Evolutionary conservation across 306 rosid species (phyloP).

Genomic region (Alnus rubra): DNA sequence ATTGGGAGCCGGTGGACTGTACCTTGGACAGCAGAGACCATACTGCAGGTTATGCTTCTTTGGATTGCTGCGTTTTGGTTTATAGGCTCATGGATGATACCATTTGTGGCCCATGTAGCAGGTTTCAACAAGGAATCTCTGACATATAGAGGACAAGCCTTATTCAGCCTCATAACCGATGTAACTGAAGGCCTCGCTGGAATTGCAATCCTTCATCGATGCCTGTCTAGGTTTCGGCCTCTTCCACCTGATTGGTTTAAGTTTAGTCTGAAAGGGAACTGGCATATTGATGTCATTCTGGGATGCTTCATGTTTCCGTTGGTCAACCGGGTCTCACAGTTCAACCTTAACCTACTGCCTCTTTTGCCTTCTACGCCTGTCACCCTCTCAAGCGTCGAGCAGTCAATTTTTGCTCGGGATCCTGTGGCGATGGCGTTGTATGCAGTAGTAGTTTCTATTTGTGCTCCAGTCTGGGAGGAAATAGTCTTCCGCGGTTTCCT

Average conservation of each 20-base stretch:
- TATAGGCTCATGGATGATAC: conserved; percentile 92
- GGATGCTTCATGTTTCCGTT: conserved; percentile 96
- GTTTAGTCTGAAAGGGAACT: conserved; percentile 75
- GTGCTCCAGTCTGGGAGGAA: conserved; percentile 99
- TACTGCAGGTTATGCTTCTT: conserved; percentile 97
- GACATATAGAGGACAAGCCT: conserved; percentile 82
- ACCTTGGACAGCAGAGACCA: conserved; percentile 89
- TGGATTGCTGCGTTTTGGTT: conserved; percentile 94
- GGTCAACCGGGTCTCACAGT: conserved; percentile 76
- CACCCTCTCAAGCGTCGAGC: conserved; percentile 85
- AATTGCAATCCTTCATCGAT: conserved; percentile 66
- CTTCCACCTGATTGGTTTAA: conserved; percentile 96
- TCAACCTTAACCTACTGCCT: conserved; percentile 81
- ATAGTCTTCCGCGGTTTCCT: conserved; percentile 91
- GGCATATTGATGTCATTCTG: conserved; percentile 77
- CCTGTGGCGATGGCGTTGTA: conserved; percentile 86
- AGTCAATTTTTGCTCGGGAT: conserved; percentile 87
- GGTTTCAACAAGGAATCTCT: conserved; percentile 81
- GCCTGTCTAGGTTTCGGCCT: conserved; percentile 83
- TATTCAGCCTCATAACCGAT: conserved; percentile 85
- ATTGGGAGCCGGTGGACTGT: conserved; percentile 78
- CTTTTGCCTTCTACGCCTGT: conserved; percentile 80
- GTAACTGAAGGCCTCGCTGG: conserved; percentile 90
- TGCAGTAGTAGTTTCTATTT: conserved; percentile 74
- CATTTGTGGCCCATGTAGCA: conserved; percentile 72